A percentile compares a stretch with the other conserved stretches of the same genome.
Conservation (phyloP, 2,329 filamentous ascomycete species). For the Aureobasidium sp. region DNA sequence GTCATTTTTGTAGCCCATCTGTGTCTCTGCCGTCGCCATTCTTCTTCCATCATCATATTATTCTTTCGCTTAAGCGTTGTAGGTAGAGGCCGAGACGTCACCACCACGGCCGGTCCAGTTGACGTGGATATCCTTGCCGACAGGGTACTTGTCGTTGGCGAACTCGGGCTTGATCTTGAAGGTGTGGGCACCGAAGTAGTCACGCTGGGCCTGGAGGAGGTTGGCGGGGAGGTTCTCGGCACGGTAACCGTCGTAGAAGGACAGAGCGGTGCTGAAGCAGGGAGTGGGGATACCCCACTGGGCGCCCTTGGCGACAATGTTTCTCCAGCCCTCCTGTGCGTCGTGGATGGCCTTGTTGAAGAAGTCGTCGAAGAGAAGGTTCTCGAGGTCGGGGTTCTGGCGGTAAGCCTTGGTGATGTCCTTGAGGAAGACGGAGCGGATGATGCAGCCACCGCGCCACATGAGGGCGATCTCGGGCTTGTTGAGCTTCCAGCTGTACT, state of each 20-base stretch:
- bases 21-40: background rate
- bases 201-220: constrained; percentile 95
- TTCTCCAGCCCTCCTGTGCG: constrained; percentile 83
- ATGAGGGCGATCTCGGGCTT: constrained; percentile 99
- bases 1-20: constrained; percentile 1
- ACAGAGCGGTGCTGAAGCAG: constrained; percentile 92
- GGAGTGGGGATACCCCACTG: constrained; percentile 93
- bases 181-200: constrained; percentile 80
- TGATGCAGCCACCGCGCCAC: constrained; percentile 99
- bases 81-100: constrained; percentile 94
- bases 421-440: constrained; percentile 99
- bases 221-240: constrained; percentile 96
- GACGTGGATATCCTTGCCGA: constrained; percentile 87
- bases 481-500: constrained; percentile 98
- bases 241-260: constrained; percentile 98
- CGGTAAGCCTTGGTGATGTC: constrained; percentile 98
- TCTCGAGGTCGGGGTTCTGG: constrained; percentile 88
- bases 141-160: constrained; percentile 60
- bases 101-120: constrained; percentile 99
- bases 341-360: constrained; percentile 99
- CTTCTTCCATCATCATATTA: constrained; percentile 8
- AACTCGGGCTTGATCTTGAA: constrained; percentile 48
- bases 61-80: constrained; percentile 69
- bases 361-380: constrained; percentile 97
- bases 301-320: constrained; percentile 84